A percentile compares a stretch with the other conserved stretches of the same genome.
Evolutionary conservation across 306 rosid species (phyloP).

Genomic region (Sechiopsis laciniata): DNA sequence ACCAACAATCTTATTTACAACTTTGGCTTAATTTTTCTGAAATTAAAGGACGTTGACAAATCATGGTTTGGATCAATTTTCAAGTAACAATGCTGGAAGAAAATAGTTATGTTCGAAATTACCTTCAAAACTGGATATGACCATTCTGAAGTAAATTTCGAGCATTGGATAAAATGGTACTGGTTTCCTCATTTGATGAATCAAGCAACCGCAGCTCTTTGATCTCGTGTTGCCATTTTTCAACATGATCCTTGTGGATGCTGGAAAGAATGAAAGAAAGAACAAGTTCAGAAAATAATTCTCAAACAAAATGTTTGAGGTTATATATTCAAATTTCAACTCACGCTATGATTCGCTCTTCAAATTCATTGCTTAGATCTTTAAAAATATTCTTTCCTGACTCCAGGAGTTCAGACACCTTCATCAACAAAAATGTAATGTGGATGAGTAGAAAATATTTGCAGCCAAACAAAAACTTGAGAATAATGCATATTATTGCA

Average conservation of each 20-base stretch:
- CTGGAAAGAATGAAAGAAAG: constrained; percentile 27
- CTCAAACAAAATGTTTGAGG: not conserved
- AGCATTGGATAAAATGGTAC: constrained; percentile 59
- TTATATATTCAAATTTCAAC: constrained; percentile 19
- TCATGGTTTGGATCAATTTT: not conserved
- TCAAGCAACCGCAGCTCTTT: constrained; percentile 54
- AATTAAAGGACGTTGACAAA: not conserved
- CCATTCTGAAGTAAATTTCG: constrained; percentile 51
- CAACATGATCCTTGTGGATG: constrained; percentile 66
- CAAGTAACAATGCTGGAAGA: constrained; percentile 8
- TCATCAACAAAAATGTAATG: constrained; percentile 17
- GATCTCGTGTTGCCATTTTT: constrained; percentile 82
- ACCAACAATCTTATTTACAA: not conserved
- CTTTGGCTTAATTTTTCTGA: not conserved
- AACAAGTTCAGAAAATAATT: not conserved
- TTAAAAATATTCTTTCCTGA: constrained; percentile 62
- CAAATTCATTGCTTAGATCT: constrained; percentile 58
- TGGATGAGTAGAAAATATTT: not conserved
- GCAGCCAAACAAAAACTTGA: not conserved
- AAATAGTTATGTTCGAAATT: not conserved
- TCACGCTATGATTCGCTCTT: constrained; percentile 68
- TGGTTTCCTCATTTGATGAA: constrained; percentile 66
- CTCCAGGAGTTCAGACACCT: constrained; percentile 77
- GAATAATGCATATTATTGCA: not conserved
- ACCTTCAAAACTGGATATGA: constrained; percentile 44